phyloP scores from a whole-genome alignment of 1,284 basidiomycete genomes.

The Malassezia japonica region DNA sequence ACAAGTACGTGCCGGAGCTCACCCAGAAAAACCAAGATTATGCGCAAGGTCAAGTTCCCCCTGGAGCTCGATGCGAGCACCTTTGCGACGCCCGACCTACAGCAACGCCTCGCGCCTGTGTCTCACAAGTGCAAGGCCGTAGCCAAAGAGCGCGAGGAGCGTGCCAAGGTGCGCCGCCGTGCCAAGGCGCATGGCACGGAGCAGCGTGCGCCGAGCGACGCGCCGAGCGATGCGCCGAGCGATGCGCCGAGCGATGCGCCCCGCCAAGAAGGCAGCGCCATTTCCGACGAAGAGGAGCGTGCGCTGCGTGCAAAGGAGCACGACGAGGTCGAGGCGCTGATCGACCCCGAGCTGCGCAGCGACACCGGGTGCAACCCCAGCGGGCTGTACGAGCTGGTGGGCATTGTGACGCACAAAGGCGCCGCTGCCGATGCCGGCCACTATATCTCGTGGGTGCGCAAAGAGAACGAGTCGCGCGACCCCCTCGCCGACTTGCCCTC shows the following conservation, averaged over 20 bases:
- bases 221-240: slow-evolving; percentile 48
- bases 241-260: slow-evolving; percentile 51
- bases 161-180: slow-evolving; percentile 69
- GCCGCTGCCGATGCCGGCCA: slow-evolving; percentile 85
- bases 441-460: slow-evolving; percentile 71
- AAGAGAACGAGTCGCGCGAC: slow-evolving; percentile 19
- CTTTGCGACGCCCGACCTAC: slow-evolving; percentile 69
- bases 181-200: slow-evolving; percentile 53
- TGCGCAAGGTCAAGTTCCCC: slow-evolving; percentile 87
- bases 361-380: slow-evolving; percentile 66
- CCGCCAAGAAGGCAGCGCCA: slow-evolving; percentile 55
- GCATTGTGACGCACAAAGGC: slow-evolving; percentile 95
- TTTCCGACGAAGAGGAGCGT: slow-evolving; percentile 60
- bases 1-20: slow-evolving; percentile 51
- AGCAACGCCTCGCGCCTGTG: slow-evolving; percentile 61
- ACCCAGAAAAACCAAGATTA: slow-evolving; percentile 50
- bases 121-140: slow-evolving; percentile 65
- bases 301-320: slow-evolving; percentile 46
- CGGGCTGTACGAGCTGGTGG: slow-evolving; percentile 74
- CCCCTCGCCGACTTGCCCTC: slow-evolving; percentile 19
- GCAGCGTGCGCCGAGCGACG: slow-evolving; percentile 42
- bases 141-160: slow-evolving; percentile 72
- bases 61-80: slow-evolving; percentile 75
- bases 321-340: slow-evolving; percentile 49
- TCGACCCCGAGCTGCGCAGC: slow-evolving; percentile 58